Percentiles rank a stretch among this genome's conserved stretches.
Evolutionary conservation across 2,329 filamentous ascomycete genomes (phyloP).

Genomic region (Colletotrichum sp.): DNA sequence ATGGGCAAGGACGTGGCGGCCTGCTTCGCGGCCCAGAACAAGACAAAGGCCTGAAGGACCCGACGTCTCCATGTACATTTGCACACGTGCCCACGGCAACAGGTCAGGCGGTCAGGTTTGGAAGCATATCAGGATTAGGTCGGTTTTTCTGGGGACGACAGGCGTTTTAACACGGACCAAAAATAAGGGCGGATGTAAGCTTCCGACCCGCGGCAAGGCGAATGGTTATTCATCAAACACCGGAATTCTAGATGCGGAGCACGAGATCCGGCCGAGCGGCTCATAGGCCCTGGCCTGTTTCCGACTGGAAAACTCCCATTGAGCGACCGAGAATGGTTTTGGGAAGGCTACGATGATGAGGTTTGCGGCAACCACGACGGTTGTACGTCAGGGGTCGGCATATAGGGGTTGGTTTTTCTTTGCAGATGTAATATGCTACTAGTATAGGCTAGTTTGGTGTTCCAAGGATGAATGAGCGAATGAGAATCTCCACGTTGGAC

Average conservation of each 20-base stretch:
- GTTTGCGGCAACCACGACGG: background rate
- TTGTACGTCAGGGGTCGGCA: background rate
- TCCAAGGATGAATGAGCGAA: slow-evolving; percentile 2
- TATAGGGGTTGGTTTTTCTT: background rate
- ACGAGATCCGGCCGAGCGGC: background rate
- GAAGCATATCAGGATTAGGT: slow-evolving; percentile 13
- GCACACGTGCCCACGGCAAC: slow-evolving; percentile 1
- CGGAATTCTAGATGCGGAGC: background rate
- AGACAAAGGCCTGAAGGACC: slow-evolving; percentile 22
- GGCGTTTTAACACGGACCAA: slow-evolving; percentile 21
- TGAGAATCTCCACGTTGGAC: slow-evolving; percentile 17
- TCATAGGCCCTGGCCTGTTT: background rate
- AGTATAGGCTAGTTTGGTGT: background rate
- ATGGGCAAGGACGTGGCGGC: slow-evolving; percentile 50
- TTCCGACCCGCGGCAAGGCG: slow-evolving; percentile 13
- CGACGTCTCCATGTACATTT: slow-evolving; percentile 7
- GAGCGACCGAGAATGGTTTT: background rate
- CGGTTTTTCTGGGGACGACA: background rate
- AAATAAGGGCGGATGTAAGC: slow-evolving; percentile 12
- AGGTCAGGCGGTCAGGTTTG: slow-evolving; percentile 1
- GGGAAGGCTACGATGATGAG: slow-evolving; percentile 13
- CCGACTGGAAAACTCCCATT: background rate
- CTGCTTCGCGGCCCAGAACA: slow-evolving; percentile 35
- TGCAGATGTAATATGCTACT: slow-evolving; percentile 12
- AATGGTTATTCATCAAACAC: slow-evolving; percentile 16